Evolutionary conservation across 345 rosid species (phyloP).

Genomic region (Eucalyptus brandiana): DNA sequence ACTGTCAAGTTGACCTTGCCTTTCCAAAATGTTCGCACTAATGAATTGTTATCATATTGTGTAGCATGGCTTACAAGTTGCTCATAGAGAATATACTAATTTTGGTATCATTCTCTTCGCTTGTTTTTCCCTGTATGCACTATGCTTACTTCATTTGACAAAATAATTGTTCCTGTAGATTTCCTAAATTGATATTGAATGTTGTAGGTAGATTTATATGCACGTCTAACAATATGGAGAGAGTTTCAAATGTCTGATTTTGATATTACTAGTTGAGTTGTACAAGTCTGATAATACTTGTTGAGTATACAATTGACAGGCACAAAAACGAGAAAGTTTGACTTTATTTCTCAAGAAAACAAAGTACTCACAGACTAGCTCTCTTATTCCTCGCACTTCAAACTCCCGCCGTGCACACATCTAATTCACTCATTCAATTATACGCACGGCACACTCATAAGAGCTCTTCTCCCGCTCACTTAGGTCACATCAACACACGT

Average conservation of each 20-base stretch:
- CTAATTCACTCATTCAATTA: background rate
- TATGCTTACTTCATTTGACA: background rate
- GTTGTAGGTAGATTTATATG: background rate
- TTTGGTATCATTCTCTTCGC: background rate
- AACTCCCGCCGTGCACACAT: background rate
- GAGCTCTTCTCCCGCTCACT: background rate
- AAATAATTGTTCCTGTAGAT: background rate
- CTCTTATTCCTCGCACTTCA: background rate
- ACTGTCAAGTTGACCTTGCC: background rate
- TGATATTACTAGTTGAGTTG: background rate
- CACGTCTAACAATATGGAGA: background rate
- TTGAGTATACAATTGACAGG: no score
- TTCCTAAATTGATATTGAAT: background rate
- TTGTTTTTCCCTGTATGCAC: background rate
- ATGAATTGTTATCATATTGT: background rate
- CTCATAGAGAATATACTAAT: background rate
- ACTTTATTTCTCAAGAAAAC: background rate
- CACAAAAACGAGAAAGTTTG: background rate
- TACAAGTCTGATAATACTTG: background rate
- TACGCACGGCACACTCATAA: background rate
- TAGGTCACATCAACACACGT: background rate
- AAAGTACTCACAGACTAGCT: background rate
- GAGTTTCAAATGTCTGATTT: background rate
- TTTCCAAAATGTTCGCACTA: background rate
- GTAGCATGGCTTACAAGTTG: background rate